These are phyloP conservation scores for Coniella lustricola DNA, from an alignment of 2,329 filamentous ascomycete species.

Conservation along the genomic window DNA sequence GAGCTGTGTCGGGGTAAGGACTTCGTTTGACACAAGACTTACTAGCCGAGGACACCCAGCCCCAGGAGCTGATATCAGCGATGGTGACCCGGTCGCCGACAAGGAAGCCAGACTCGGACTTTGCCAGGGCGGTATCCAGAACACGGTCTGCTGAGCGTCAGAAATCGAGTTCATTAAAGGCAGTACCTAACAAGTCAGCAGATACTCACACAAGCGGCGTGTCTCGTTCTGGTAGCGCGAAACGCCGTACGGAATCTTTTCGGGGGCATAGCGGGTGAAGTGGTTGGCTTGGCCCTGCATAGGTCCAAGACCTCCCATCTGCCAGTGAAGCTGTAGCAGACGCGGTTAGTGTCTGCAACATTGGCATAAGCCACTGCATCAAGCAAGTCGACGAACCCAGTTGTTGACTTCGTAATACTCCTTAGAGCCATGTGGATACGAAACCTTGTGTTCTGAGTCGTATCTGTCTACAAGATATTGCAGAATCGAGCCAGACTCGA, in stretches of 20 bases:
- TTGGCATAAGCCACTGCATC: too few species aligned
- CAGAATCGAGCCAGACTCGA: slow-evolving; percentile 74
- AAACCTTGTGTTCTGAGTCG: slow-evolving; percentile 71
- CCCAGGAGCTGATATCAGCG: slow-evolving; percentile 75
- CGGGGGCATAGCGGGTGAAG: slow-evolving; percentile 74
- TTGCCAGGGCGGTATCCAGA: slow-evolving; percentile 62
- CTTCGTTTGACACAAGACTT: slow-evolving; percentile 19
- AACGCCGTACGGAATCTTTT: slow-evolving; percentile 75
- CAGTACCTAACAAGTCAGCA: too few species aligned
- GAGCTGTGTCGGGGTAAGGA: too few species aligned
- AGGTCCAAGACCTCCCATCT: slow-evolving; percentile 75
- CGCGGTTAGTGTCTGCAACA: background rate
- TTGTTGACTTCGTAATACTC: slow-evolving; percentile 72
- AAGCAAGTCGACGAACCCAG: slow-evolving; percentile 43
- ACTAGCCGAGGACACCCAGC: slow-evolving; percentile 60
- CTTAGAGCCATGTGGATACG: slow-evolving; percentile 61
- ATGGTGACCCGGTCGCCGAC: slow-evolving; percentile 65
- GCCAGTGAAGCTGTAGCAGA: slow-evolving; percentile 55
- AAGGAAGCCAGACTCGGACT: slow-evolving; percentile 48
- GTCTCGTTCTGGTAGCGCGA: slow-evolving; percentile 79
- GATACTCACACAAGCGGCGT: slow-evolving; percentile 47
- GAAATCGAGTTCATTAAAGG: background rate
- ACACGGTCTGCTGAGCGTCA: slow-evolving; percentile 52
- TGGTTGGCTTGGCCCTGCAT: slow-evolving; percentile 83
- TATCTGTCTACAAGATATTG: slow-evolving; percentile 74